Conservation (phyloP, 2,329 filamentous ascomycete species). For the Fusarium brachygibbosum region DNA sequence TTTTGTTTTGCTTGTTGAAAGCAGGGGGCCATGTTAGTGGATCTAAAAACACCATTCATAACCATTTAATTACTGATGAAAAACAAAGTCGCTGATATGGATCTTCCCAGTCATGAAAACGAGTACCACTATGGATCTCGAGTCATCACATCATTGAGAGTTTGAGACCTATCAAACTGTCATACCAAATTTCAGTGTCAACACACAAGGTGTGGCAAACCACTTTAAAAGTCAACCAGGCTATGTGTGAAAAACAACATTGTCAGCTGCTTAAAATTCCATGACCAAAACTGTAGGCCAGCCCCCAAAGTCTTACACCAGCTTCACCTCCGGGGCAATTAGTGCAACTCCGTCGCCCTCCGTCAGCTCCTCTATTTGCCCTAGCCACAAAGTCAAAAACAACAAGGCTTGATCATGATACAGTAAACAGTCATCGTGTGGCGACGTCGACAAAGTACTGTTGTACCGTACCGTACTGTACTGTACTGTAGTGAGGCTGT, state of each 20-base stretch:
- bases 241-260: slow-evolving; percentile 21
- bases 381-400: slow-evolving; percentile 41
- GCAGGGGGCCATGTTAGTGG: slow-evolving; percentile 21
- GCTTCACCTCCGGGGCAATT: slow-evolving; percentile 24
- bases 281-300: slow-evolving; percentile 5
- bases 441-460: slow-evolving; percentile 33
- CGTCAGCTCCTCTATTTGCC: slow-evolving; percentile 22
- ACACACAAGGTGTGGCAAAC: slow-evolving; percentile 36
- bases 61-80: slow-evolving; percentile 7
- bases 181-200: neutral
- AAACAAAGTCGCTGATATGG: slow-evolving; percentile 13
- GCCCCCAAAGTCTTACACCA: slow-evolving; percentile 20
- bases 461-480: neutral
- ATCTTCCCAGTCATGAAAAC: too few relatives aligned
- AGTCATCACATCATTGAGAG: neutral
- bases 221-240: slow-evolving; percentile 1
- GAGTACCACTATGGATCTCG: neutral
- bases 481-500: slow-evolving; percentile 26
- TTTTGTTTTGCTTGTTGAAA: neutral
- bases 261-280: slow-evolving; percentile 14
- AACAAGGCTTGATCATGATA: slow-evolving; percentile 22
- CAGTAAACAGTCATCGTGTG: slow-evolving; percentile 21
- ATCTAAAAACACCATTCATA: slow-evolving; percentile 16
- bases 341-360: slow-evolving; percentile 30
- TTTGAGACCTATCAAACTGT: neutral